These are phyloP conservation scores for Leccinum huronense DNA, from an alignment of 1,284 basidiomycete genomes.

Conservation along the genomic window DNA sequence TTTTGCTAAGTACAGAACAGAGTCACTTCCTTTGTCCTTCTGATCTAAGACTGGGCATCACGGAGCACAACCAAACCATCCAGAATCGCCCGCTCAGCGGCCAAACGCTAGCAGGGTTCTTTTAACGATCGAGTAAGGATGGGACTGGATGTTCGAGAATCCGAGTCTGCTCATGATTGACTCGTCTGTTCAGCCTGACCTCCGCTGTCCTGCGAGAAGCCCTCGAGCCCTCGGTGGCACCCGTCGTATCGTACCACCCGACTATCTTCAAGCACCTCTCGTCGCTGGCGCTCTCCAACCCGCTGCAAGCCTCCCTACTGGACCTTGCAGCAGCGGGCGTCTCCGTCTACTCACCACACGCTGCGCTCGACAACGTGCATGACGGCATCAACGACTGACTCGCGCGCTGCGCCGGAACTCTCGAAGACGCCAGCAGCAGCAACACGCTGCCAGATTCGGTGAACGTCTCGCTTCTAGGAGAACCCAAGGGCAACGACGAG, in stretches of 20 bases:
- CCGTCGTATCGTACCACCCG: slow-evolving; percentile 87
- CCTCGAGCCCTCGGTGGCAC: slow-evolving; percentile 56
- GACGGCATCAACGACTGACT: slow-evolving; percentile 90
- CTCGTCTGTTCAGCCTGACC: slow-evolving; percentile 60
- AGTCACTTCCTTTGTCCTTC: neutral
- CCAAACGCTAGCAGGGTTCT: slow-evolving; percentile 63
- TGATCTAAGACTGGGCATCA: neutral
- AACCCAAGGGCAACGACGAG: slow-evolving; percentile 40
- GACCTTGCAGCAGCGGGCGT: slow-evolving; percentile 79
- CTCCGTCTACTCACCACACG: slow-evolving; percentile 87
- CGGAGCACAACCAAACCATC: neutral
- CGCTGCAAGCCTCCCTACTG: slow-evolving; percentile 80
- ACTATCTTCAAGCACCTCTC: slow-evolving; percentile 84
- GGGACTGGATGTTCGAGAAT: slow-evolving; percentile 8
- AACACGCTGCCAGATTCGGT: slow-evolving; percentile 16
- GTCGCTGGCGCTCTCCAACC: slow-evolving; percentile 74
- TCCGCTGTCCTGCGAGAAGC: slow-evolving; percentile 77
- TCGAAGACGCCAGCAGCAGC: slow-evolving; percentile 16
- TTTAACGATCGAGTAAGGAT: slow-evolving; percentile 76
- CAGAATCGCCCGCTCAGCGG: slow-evolving; percentile 72
- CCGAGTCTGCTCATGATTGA: slow-evolving; percentile 11
- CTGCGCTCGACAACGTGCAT: slow-evolving; percentile 76
- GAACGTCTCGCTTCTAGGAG: slow-evolving; percentile 39
- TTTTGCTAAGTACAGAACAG: neutral
- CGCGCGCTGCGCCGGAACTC: slow-evolving; percentile 43